These are phyloP conservation scores for Fistulinella staudtii DNA, from an alignment of 1,284 basidiomycete species.

Conservation along the genomic window DNA sequence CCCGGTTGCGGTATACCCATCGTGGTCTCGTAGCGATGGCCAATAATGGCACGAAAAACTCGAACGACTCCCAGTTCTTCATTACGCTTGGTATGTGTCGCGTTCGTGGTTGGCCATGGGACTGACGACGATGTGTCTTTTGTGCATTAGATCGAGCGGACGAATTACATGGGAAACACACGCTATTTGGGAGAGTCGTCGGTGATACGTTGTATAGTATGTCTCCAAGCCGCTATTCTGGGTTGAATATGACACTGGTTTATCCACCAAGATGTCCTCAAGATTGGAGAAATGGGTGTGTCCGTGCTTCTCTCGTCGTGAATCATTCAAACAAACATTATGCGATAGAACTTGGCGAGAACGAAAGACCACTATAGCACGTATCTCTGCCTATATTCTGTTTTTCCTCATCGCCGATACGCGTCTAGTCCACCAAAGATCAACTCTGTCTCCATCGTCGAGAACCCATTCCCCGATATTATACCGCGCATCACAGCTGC, in stretches of 20 bases:
- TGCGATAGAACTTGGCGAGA: conserved; percentile 69
- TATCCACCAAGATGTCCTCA: conserved; percentile 68
- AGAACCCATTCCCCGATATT: conserved; percentile 94
- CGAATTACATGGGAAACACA: conserved; percentile 86
- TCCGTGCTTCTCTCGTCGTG: background rate
- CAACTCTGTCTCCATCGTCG: conserved; percentile 75
- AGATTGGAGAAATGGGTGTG: conserved; percentile 81
- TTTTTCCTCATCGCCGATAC: background rate
- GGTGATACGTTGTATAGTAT: conserved; percentile 86
- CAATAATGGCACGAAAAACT: conserved; percentile 79
- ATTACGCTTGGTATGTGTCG: conserved; percentile 71
- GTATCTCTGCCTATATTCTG: conserved; percentile 27
- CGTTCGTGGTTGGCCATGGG: background rate
- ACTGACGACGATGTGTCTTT: conserved; percentile 2
- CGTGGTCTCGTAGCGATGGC: conserved; percentile 94
- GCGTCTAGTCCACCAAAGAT: conserved; percentile 82
- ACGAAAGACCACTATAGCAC: conserved; percentile 84
- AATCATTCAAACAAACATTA: background rate
- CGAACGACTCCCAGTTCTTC: conserved; percentile 89
- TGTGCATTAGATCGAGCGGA: conserved; percentile 78
- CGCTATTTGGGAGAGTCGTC: conserved; percentile 76
- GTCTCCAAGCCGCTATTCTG: too few species aligned
- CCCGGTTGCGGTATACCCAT: conserved; percentile 77
- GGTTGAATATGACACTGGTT: background rate
- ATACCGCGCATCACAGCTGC: conserved; percentile 94